Base-by-base conservation (phyloP, 2,329 filamentous ascomycete genomes). In the Exophiala xenobiotica region DNA sequence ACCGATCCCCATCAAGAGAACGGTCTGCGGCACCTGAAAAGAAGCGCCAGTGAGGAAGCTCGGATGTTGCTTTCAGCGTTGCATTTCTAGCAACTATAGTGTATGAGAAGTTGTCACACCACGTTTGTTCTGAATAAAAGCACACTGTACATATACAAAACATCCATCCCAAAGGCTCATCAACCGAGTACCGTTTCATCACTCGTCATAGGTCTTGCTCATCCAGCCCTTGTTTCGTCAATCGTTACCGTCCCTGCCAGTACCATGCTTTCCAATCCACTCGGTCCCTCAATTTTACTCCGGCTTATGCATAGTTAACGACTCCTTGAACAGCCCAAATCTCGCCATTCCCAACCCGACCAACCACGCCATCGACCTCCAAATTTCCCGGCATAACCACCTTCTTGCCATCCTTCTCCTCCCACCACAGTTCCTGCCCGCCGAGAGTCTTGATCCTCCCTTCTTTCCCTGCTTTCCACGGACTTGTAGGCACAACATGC, bases 311-410 rank as follows among this genome's bases (percentile, higher is more conserved):
- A 60, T 80, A 81, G 52, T 81, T 81, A 52, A 86, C 64, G 19
- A 85, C 80, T 3, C 75, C 78, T 59, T 81, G 81, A 53, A 88
- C 65, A 29, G 91, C 79, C 89, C 89, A 95, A 61, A 97, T 78
- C 70, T 97, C 88, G 3, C 93, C 93, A 67, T 97, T 99, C 3
- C 82, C 80, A 14, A 95, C 91, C 54, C 82, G 80, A 60, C 85
- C 86, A 1, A 85, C 86, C 45, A 95, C 77, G 51, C 76, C 83
- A 35, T 84, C 80, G 11, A 97, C 87, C 67, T 91, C 83, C 37
- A 96, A 81, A 58, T 83, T 79, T 4, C 86, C 87, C 0, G 92
- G 93, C 64, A 82, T 74, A 26, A 69, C 69, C 61, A 82, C 74
- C 65, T 80, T 86, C 59, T 78, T 82, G 0, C 85, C 81, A 45